phyloP scores from a whole-genome alignment of 306 rosid genomes.

The Malus orientalis region DNA sequence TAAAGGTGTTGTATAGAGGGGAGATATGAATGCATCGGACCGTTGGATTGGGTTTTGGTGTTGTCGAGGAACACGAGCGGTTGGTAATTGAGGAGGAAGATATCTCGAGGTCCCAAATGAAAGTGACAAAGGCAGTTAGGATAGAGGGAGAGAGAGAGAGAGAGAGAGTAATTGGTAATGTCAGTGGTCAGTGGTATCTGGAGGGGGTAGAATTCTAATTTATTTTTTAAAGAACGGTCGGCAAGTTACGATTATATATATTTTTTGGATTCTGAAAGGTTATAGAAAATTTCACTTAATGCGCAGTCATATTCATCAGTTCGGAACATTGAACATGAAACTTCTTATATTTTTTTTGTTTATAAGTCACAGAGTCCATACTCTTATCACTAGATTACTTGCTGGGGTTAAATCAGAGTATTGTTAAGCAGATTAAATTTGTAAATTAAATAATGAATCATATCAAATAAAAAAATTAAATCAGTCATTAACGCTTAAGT shows the following conservation, averaged over 20 bases:
- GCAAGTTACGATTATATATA: no score
- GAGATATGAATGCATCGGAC: neutral
- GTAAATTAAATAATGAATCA: no score
- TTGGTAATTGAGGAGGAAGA: neutral
- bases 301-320: rapidly evolving
- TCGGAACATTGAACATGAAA: rapidly evolving
- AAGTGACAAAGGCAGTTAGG: constrained; percentile 5
- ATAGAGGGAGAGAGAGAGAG: no score
- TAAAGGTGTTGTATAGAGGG: neutral
- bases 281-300: no score
- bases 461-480: no score
- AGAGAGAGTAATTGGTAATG: neutral
- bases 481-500: rapidly evolving
- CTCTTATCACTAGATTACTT: rapidly evolving
- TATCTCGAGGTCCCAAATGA: neutral
- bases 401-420: no score
- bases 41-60: constrained; percentile 26
- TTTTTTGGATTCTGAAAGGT: rapidly evolving
- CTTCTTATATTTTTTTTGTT: rapidly evolving
- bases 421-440: no score
- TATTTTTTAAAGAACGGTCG: no score
- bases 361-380: rapidly evolving
- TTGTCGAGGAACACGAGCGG: constrained; percentile 3
- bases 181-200: neutral
- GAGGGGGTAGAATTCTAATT: neutral